Evolutionary conservation across 75 land plant species (phyloP), one percentile per base, ranked within the genome.

Genomic region (Pinus tabuliformis): DNA sequence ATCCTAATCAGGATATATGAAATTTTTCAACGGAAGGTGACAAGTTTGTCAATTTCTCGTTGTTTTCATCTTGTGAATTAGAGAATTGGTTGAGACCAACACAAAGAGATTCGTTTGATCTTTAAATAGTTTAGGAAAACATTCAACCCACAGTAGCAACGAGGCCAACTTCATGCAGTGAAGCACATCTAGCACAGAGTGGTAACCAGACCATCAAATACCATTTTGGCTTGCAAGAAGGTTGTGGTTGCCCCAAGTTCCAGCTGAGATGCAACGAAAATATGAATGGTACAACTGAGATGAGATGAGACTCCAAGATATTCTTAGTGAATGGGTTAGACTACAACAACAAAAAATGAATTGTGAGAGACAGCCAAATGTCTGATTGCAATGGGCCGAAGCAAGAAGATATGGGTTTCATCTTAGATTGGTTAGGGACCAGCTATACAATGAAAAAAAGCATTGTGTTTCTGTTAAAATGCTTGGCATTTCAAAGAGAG

Each of bases 401-500:
- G 52, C 3, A 20, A 13, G 37, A 75, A n/a, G 49, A 63, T 37
- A 26, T 54, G 20, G 77, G 64, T 9, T 16, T 75, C 13, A 63
- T 24, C 14, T 63, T 75, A 14, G 62, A 59, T 42, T 49, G 26
- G 22, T 18, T 6, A 5, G 65, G 22, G 18, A 33, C 66, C 15
- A 61, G 52, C 12, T 42, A 59, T 26, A 9, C 13, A 37, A 45
- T 75, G 62, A 21, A 1, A 17, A 54, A n/a, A 17, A 59, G 21
- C 77, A 75, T 52, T 6, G 64, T 75, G 20, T 52, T 75, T 54
- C 77, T 62, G 24, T 66, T 75, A 2, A 75, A 75, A 22, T 75
- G 77, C 77, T 17, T 75, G 37, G 42, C 63, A 6, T 61, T 75
- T 61, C 39, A 61, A 5, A 61, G 37, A 39, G 77, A 16, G 77